Conservation (phyloP, 495 filamentous ascomycete species). For the Chaetomidium leptoderma region DNA sequence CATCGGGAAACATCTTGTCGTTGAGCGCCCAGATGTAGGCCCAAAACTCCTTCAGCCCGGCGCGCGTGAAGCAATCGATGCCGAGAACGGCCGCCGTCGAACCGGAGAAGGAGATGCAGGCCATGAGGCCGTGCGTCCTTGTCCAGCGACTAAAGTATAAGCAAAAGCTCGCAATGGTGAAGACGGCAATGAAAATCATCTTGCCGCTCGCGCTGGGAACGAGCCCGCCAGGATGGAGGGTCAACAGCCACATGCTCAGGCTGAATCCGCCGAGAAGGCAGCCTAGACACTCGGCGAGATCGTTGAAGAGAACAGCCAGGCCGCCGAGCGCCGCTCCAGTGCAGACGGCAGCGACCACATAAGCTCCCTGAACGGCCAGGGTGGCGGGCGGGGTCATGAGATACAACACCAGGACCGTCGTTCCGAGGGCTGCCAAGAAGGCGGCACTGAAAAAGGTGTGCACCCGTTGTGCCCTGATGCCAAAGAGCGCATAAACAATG, state of each 20-base stretch:
- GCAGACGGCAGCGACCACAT: constrained; percentile 73
- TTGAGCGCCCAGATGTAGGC: constrained; percentile 89
- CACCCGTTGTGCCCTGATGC: constrained; percentile 79
- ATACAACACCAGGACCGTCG: constrained; percentile 82
- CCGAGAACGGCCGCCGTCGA: constrained; percentile 74
- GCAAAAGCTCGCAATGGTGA: constrained; percentile 62
- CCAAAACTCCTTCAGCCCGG: constrained; percentile 94
- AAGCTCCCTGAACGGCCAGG: constrained; percentile 78
- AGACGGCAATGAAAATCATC: constrained; percentile 68
- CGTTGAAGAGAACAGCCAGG: constrained; percentile 71
- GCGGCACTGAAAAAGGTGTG: constrained; percentile 78
- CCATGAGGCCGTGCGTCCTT: constrained; percentile 70
- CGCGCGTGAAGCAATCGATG: constrained; percentile 85
- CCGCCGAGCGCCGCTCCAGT: constrained; percentile 75
- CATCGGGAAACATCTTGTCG: constrained; percentile 69
- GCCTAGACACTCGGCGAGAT: constrained; percentile 80
- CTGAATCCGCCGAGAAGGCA: constrained; percentile 87
- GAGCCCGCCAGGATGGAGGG: constrained; percentile 71
- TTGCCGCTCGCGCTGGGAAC: constrained; percentile 56
- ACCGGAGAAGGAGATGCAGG: constrained; percentile 71
- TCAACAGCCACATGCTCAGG: constrained; percentile 86
- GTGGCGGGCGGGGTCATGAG: constrained; percentile 78
- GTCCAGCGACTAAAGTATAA: constrained; percentile 79
- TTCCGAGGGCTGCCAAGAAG: constrained; percentile 66
- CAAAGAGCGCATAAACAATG: constrained; percentile 64